Conservation (phyloP, 1,139 yeast species). For the Saccharomyces hybrid region DNA sequence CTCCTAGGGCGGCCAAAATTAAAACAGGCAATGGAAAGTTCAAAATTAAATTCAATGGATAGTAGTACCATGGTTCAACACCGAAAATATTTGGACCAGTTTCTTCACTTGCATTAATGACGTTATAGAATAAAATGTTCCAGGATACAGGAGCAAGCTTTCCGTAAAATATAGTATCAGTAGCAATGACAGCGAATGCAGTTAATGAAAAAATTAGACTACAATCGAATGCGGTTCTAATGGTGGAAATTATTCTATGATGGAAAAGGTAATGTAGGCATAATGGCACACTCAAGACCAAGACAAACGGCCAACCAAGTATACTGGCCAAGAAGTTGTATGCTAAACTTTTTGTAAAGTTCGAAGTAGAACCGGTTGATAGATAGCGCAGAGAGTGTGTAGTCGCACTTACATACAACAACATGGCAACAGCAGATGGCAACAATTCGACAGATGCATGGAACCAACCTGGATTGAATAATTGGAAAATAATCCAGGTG, state of each 20-base stretch:
- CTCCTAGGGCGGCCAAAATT: conserved; percentile 27
- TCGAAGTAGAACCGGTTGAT: conserved; percentile 19
- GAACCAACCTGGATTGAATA: conserved; percentile 44
- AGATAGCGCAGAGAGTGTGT: conserved; percentile 26
- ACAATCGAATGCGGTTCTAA: conserved; percentile 31
- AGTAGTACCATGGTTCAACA: conserved; percentile 73
- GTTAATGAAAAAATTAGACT: conserved; percentile 29
- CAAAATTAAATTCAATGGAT: conserved; percentile 56
- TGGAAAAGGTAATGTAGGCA: conserved; percentile 30
- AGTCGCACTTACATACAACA: conserved; percentile 48
- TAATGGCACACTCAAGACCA: conserved; percentile 58
- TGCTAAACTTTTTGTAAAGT: conserved; percentile 31
- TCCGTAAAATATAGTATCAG: conserved; percentile 66
- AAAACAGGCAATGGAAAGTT: conserved; percentile 51
- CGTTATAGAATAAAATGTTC: conserved; percentile 79
- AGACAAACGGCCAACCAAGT: conserved; percentile 86
- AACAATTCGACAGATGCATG: conserved; percentile 80
- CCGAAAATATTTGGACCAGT: conserved; percentile 91
- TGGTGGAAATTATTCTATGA: conserved; percentile 24
- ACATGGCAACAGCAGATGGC: conserved; percentile 84
- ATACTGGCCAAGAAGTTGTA: conserved; percentile 62
- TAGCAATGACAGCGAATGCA: conserved; percentile 34
- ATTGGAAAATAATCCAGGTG: conserved; percentile 29
- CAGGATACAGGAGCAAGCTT: conserved; percentile 62
- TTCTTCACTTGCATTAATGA: conserved; percentile 57